Evolutionary conservation across 441 rosid species (phyloP).

Genomic region (Biscutella auriculata): DNA sequence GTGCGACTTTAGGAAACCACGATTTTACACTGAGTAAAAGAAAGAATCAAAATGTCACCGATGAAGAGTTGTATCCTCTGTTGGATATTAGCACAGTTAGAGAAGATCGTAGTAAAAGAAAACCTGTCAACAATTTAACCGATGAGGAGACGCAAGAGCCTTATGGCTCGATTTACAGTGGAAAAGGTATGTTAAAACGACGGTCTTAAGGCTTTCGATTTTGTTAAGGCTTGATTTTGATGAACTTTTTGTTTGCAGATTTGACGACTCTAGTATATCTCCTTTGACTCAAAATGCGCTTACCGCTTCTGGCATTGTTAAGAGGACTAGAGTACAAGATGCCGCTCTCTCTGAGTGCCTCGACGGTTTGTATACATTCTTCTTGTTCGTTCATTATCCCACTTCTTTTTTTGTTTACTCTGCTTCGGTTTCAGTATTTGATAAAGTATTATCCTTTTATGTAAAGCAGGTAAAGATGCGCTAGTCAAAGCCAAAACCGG

Average conservation of each 20-base stretch:
- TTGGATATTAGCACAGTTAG: slow-evolving; percentile 50
- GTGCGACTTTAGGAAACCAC: slow-evolving; percentile 63
- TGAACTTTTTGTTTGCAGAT: slow-evolving; percentile 31
- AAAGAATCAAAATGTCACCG: slow-evolving; percentile 43
- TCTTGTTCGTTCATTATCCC: not conserved
- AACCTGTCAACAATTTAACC: slow-evolving; percentile 27
- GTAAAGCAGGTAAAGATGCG: slow-evolving; percentile 78
- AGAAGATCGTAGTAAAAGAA: slow-evolving; percentile 40
- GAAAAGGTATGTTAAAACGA: slow-evolving; percentile 36
- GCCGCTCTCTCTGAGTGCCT: slow-evolving; percentile 66
- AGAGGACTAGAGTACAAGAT: slow-evolving; percentile 83
- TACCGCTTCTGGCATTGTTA: slow-evolving; percentile 62
- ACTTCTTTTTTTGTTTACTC: not conserved
- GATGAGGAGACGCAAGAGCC: slow-evolving; percentile 25
- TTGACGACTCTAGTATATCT: slow-evolving; percentile 70
- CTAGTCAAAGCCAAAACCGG: slow-evolving; percentile 90
- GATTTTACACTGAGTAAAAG: slow-evolving; percentile 61
- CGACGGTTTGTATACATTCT: slow-evolving; percentile 49
- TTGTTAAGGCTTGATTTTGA: not conserved
- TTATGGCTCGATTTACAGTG: slow-evolving; percentile 44
- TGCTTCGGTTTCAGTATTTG: not conserved
- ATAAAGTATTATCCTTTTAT: slow-evolving; percentile 8
- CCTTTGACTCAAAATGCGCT: slow-evolving; percentile 69
- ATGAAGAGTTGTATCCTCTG: slow-evolving; percentile 41
- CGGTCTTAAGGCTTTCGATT: not conserved